These are phyloP conservation scores for Lactarius quietus DNA, from an alignment of 768 basidiomycete species.

Conservation along the genomic window DNA sequence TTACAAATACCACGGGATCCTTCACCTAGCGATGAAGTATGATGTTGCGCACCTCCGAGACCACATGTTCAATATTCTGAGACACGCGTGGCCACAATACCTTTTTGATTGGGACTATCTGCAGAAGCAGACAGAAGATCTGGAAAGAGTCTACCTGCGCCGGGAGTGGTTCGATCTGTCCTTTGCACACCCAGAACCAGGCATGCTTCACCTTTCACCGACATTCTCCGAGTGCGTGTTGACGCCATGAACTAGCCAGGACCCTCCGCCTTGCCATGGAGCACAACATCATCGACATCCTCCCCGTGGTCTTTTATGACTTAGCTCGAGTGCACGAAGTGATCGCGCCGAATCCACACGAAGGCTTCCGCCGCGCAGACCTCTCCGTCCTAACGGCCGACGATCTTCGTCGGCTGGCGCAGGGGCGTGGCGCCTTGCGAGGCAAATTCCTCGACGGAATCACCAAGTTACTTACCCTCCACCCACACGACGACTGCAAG, in stretches of 20 bases:
- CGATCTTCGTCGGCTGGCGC: conserved; percentile 22
- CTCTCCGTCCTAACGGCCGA: conserved; percentile 20
- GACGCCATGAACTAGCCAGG: conserved; percentile 9
- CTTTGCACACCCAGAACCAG: conserved; percentile 23
- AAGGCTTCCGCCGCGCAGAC: conserved; percentile 19
- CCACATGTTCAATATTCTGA: conserved; percentile 12
- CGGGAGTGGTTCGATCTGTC: conserved; percentile 19
- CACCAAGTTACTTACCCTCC: conserved; percentile 75
- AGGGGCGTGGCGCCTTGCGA: conserved; percentile 18
- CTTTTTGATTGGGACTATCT: conserved; percentile 21
- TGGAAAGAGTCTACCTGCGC: conserved; percentile 19
- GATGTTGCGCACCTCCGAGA: conserved; percentile 12
- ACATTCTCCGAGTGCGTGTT: background rate
- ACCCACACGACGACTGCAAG: conserved; percentile 86
- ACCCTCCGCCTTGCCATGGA: conserved; percentile 24
- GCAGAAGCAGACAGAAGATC: conserved; percentile 22
- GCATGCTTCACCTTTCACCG: conserved; percentile 2
- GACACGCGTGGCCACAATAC: conserved; percentile 23
- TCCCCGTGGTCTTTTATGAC: conserved; percentile 24
- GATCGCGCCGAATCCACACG: conserved; percentile 15
- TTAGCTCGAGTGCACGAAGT: conserved; percentile 20
- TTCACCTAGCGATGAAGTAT: conserved; percentile 22
- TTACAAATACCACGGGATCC: conserved; percentile 19
- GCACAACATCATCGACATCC: conserved; percentile 19
- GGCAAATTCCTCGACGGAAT: conserved; percentile 19